Evolutionary conservation across 176 grass and related monocot genomes (phyloP).

Genomic region (Zizania latifolia): DNA sequence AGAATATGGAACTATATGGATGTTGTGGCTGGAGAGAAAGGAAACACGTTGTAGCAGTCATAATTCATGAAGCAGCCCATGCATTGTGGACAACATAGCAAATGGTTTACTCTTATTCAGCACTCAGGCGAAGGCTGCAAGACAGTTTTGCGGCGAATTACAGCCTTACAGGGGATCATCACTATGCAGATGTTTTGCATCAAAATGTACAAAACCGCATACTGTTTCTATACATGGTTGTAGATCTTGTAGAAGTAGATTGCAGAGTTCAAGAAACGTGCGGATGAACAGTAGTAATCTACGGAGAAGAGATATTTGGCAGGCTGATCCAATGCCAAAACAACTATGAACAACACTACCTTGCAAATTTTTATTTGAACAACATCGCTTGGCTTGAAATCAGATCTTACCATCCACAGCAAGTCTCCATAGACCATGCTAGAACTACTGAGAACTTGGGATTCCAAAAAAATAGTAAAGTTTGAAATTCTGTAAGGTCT

Average conservation of each 20-base stretch:
- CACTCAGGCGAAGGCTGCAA: not conserved
- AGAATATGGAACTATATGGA: not conserved
- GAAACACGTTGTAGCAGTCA: not conserved
- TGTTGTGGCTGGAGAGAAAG: not conserved
- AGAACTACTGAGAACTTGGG: not conserved
- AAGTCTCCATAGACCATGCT: not conserved
- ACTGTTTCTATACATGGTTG: not conserved
- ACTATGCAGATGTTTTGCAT: not conserved
- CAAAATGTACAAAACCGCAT: not conserved
- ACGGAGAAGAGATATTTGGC: not conserved
- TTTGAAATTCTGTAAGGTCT: not conserved
- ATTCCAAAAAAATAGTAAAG: not conserved
- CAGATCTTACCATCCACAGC: not conserved
- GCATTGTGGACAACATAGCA: not conserved
- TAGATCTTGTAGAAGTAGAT: not conserved
- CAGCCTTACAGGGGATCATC: not conserved
- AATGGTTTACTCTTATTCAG: not conserved
- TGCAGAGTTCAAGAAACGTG: not conserved
- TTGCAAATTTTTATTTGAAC: not conserved
- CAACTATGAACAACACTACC: not conserved
- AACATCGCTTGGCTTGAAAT: not conserved
- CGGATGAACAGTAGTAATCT: not conserved
- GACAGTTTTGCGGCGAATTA: not conserved
- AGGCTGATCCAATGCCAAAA: not conserved
- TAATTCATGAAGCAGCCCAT: not conserved